A percentile compares a stretch with the other conserved stretches of the same genome.
These are phyloP conservation scores for Madurella fahalii DNA, from an alignment of 2,329 filamentous ascomycete species.

Conservation along the genomic window DNA sequence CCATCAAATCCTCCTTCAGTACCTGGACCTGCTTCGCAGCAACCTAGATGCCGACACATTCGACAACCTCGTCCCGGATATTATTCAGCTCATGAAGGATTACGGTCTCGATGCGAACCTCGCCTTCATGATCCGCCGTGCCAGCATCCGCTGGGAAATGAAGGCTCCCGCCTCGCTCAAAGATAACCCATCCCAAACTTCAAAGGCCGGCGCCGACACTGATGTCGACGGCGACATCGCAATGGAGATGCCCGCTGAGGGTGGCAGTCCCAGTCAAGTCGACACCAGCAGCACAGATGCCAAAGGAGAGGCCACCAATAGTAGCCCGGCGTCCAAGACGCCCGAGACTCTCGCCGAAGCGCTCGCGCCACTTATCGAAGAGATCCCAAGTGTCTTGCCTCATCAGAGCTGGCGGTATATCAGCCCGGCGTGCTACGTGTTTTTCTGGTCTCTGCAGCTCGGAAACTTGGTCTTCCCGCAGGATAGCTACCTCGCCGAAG, in stretches of 20 bases:
- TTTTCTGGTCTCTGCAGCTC: constrained; percentile 87
- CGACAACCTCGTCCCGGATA: constrained; percentile 69
- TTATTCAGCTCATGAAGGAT: constrained; percentile 68
- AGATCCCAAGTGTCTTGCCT: constrained; percentile 59
- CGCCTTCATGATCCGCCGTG: constrained; percentile 79
- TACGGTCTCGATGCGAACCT: constrained; percentile 76
- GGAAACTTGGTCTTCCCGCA: constrained; percentile 75
- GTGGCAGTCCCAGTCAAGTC: constrained; percentile 28
- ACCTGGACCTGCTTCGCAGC: constrained; percentile 80
- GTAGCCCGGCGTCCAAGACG: constrained; percentile 13
- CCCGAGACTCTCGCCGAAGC: constrained; percentile 60
- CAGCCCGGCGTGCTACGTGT: constrained; percentile 76
- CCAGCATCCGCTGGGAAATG: constrained; percentile 61
- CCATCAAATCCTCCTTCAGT: constrained; percentile 79
- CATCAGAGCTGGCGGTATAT: constrained; percentile 64
- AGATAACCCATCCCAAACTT: constrained; percentile 10
- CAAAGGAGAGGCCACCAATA: background rate
- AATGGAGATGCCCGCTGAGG: constrained; percentile 38
- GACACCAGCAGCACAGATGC: constrained; percentile 27
- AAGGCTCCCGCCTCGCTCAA: constrained; percentile 13
- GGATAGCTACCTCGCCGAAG: constrained; percentile 73
- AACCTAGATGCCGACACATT: constrained; percentile 75
- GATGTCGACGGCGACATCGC: constrained; percentile 57
- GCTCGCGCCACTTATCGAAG: constrained; percentile 68
- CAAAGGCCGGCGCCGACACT: constrained; percentile 36